A percentile compares a stretch with the other conserved stretches of the same genome.
Conservation (phyloP, 139 green algal species). For the Picochlorum sp. region DNA sequence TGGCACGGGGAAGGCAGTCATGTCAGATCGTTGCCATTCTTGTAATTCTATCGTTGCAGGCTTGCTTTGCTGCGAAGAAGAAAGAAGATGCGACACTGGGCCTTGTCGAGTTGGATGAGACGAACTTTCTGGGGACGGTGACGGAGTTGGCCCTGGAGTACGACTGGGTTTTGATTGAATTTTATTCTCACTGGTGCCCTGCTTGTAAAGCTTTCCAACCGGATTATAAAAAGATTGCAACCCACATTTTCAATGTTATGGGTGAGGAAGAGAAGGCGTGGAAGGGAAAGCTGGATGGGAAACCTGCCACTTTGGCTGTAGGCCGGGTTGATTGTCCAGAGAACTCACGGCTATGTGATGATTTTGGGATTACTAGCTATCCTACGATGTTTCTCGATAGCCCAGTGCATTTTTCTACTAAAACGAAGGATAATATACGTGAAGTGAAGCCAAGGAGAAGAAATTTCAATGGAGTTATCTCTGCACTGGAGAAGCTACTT, state of each 20-base stretch:
- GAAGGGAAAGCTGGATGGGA: conserved; percentile 1
- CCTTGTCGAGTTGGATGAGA: neutral
- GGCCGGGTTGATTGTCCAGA: conserved; percentile 44
- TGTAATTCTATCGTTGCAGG: no score
- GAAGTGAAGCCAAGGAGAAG: neutral
- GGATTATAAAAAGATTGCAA: conserved; percentile 42
- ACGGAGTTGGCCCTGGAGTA: neutral
- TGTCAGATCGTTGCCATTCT: no score
- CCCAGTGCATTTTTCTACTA: neutral
- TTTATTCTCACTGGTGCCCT: conserved; percentile 39
- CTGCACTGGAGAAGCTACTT: neutral
- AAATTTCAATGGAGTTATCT: neutral
- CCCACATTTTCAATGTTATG: conserved; percentile 20
- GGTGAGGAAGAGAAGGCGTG: conserved; percentile 12
- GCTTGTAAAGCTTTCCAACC: conserved; percentile 44
- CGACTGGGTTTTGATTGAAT: conserved; percentile 27
- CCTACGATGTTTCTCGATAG: conserved; percentile 9
- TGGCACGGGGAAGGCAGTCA: no score
- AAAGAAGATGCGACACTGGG: neutral
- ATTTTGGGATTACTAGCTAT: conserved; percentile 12
- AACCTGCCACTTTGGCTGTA: conserved; percentile 26
- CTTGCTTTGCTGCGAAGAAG: neutral
- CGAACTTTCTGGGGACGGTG: conserved; percentile 2
- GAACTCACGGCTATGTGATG: conserved; percentile 3
- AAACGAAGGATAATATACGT: neutral